phyloP scores from a whole-genome alignment of 2,329 filamentous ascomycete species.

The Ophiostoma montium region DNA sequence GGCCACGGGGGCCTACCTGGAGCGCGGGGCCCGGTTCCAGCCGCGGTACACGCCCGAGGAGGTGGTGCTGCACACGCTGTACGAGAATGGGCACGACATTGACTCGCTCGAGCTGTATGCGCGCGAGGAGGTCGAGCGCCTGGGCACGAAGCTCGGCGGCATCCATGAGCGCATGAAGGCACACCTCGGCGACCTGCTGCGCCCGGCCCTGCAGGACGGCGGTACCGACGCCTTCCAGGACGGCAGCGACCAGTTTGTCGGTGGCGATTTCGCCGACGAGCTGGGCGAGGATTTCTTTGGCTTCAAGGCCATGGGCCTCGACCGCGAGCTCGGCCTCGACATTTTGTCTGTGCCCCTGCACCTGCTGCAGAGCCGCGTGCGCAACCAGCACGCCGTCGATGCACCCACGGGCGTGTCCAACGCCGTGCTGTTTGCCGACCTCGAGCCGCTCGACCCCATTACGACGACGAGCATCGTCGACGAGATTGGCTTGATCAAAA shows the following conservation, averaged over 20 bases:
- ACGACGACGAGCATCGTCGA: constrained; percentile 62
- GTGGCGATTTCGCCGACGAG: constrained; percentile 93
- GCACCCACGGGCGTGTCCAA: constrained; percentile 42
- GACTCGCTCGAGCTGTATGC: constrained; percentile 73
- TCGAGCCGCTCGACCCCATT: constrained; percentile 61
- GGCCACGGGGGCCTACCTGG: constrained; percentile 26
- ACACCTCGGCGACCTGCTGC: constrained; percentile 82
- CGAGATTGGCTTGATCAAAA: constrained; percentile 77
- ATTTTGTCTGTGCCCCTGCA: constrained; percentile 86
- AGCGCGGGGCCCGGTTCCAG: constrained; percentile 33
- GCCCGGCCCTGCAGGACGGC: constrained; percentile 71
- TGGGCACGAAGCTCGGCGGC: constrained; percentile 61
- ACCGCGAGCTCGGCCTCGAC: constrained; percentile 78
- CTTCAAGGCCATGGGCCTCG: constrained; percentile 86
- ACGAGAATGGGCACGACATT: constrained; percentile 71
- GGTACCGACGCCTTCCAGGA: constrained; percentile 87
- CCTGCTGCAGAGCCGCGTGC: constrained; percentile 80
- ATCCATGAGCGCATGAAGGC: constrained; percentile 93
- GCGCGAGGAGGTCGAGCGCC: constrained; percentile 82
- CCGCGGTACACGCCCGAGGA: constrained; percentile 71
- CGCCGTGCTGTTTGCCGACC: constrained; percentile 49
- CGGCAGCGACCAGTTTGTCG: constrained; percentile 91
- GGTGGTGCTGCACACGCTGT: constrained; percentile 70
- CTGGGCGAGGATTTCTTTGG: constrained; percentile 98
- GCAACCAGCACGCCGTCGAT: constrained; percentile 71